Evolutionary conservation across 169 alveolate species (phyloP).

Genomic region (Plasmodium billcollinsi): DNA sequence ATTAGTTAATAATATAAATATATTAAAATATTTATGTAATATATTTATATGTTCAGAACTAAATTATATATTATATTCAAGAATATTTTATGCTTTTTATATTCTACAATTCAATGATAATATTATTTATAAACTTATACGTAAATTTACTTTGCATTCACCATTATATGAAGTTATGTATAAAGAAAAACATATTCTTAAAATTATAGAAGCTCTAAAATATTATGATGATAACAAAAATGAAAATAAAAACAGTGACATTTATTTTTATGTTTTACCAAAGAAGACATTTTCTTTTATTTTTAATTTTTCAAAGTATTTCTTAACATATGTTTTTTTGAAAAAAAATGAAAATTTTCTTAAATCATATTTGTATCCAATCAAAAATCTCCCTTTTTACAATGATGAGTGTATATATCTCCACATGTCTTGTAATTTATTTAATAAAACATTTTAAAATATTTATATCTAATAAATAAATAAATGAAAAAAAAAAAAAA

Average conservation of each 20-base stretch:
- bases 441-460: background rate
- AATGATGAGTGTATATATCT: conserved; percentile 30
- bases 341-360: conserved; percentile 25
- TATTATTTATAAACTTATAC: conserved; percentile 38
- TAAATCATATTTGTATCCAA: conserved; percentile 12
- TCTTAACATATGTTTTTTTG: conserved; percentile 64
- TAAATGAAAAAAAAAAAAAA: background rate
- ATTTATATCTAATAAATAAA: too few relatives aligned
- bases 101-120: conserved; percentile 21
- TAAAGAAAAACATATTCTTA: conserved; percentile 60
- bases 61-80: conserved; percentile 67
- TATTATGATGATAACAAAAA: conserved; percentile 57
- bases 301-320: conserved; percentile 74
- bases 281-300: conserved; percentile 62
- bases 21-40: conserved; percentile 53
- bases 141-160: conserved; percentile 28
- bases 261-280: conserved; percentile 63
- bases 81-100: conserved; percentile 74
- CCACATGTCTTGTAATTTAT: conserved; percentile 58
- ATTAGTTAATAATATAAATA: conserved; percentile 21
- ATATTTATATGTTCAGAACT: conserved; percentile 48
- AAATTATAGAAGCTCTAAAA: conserved; percentile 32
- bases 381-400: conserved; percentile 14
- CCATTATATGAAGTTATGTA: conserved; percentile 67
- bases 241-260: conserved; percentile 6